These are phyloP conservation scores for Fusarium musae DNA, from an alignment of 2,329 filamentous ascomycete genomes.

Conservation along the genomic window DNA sequence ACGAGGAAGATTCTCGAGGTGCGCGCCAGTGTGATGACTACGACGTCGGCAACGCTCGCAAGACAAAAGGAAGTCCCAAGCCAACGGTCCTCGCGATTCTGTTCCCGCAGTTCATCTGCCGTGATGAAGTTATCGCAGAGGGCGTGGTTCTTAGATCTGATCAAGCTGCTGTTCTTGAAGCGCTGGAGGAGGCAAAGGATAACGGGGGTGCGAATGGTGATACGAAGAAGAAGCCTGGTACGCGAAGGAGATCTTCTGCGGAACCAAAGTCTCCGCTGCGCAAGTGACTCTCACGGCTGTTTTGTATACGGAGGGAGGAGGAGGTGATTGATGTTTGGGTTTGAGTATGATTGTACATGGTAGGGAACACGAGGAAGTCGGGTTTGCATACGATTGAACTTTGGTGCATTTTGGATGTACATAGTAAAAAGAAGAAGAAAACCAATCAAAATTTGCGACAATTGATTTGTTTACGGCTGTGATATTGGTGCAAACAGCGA, in stretches of 20 bases:
- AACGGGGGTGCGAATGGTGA: constrained; percentile 21
- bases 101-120: constrained; percentile 43
- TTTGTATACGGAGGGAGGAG: neutral
- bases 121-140: constrained; percentile 40
- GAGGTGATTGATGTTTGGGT: neutral
- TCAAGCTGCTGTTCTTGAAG: constrained; percentile 33
- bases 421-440: neutral
- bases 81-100: constrained; percentile 23
- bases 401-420: neutral
- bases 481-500: neutral
- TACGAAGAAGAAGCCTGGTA: constrained; percentile 19
- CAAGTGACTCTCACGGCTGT: constrained; percentile 2
- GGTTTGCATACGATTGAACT: neutral
- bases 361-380: neutral
- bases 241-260: constrained; percentile 21
- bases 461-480: neutral
- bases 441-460: rapidly evolving
- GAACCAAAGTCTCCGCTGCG: constrained; percentile 23
- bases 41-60: constrained; percentile 12
- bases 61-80: constrained; percentile 14
- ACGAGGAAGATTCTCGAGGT: constrained; percentile 33
- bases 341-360: neutral
- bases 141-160: constrained; percentile 42
- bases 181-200: constrained; percentile 21
- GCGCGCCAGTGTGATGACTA: constrained; percentile 38